Conservation (phyloP, 1,139 yeast species). For the Eremothecium coryli region DNA sequence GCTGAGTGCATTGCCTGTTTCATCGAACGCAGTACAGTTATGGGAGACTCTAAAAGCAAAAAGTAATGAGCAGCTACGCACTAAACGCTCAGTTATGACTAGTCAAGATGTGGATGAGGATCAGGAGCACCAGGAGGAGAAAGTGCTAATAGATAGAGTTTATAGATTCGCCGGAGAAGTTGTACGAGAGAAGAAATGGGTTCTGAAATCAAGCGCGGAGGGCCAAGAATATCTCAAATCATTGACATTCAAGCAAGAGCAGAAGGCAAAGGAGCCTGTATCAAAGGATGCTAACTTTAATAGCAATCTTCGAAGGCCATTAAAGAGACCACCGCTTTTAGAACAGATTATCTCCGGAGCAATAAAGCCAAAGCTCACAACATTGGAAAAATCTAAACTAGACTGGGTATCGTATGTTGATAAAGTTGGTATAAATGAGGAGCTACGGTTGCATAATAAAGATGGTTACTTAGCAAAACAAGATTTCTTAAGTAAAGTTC, state of each 20-base stretch:
- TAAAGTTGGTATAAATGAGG: constrained; percentile 73
- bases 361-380: constrained; percentile 64
- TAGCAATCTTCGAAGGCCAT: constrained; percentile 30
- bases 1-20: constrained; percentile 17
- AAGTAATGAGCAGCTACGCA: constrained; percentile 22
- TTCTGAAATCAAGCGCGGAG: constrained; percentile 70
- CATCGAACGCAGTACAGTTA: constrained; percentile 35
- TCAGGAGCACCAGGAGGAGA: constrained; percentile 32
- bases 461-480: constrained; percentile 87
- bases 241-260: constrained; percentile 32
- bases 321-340: constrained; percentile 67
- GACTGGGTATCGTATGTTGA: constrained; percentile 98
- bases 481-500: constrained; percentile 76
- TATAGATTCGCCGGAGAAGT: constrained; percentile 88
- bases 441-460: constrained; percentile 61
- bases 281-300: constrained; percentile 7
- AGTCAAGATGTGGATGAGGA: constrained; percentile 11
- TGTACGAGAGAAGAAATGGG: constrained; percentile 67
- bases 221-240: constrained; percentile 73
- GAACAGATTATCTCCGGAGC: constrained; percentile 60
- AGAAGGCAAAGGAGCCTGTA: constrained; percentile 9
- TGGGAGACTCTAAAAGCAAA: constrained; percentile 38
- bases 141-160: constrained; percentile 62
- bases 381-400: constrained; percentile 81
- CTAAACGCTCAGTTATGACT: constrained; percentile 20